Evolutionary conservation across 345 rosid genomes (phyloP).

Genomic region (Fremontodendron californicum): DNA sequence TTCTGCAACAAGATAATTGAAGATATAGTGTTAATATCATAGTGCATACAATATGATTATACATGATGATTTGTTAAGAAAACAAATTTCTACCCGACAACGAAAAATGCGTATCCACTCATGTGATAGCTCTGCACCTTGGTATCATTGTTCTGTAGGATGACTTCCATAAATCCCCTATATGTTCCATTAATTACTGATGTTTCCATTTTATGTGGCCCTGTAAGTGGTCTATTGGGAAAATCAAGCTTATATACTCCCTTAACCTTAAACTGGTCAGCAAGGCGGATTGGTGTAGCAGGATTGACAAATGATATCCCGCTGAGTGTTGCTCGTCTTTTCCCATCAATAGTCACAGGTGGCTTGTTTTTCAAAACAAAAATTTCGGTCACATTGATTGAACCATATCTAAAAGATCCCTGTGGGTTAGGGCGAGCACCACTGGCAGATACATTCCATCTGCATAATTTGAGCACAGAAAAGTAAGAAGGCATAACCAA

Average conservation of each 20-base stretch:
- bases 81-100: slow-evolving; percentile 67
- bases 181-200: no score
- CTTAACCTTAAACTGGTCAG: no score
- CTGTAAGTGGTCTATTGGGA: slow-evolving; percentile 70
- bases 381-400: no score
- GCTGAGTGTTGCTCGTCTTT: slow-evolving; percentile 57
- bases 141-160: slow-evolving; percentile 89
- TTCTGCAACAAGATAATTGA: slow-evolving; percentile 40
- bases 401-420: no score
- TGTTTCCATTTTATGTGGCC: slow-evolving; percentile 56
- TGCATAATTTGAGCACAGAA: slow-evolving; percentile 32
- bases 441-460: no score
- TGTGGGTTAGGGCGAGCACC: no score
- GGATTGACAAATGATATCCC: slow-evolving; percentile 85
- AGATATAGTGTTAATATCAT: neutral
- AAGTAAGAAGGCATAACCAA: neutral
- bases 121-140: slow-evolving; percentile 87
- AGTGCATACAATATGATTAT: neutral
- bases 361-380: slow-evolving; percentile 77
- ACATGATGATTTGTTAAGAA: neutral
- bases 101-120: slow-evolving; percentile 91
- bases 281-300: slow-evolving; percentile 84
- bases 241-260: slow-evolving; percentile 88
- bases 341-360: slow-evolving; percentile 63
- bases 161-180: no score